Evolutionary conservation across 176 grass and related monocot genomes (phyloP).

Genomic region (Aegilops umbellulata): DNA sequence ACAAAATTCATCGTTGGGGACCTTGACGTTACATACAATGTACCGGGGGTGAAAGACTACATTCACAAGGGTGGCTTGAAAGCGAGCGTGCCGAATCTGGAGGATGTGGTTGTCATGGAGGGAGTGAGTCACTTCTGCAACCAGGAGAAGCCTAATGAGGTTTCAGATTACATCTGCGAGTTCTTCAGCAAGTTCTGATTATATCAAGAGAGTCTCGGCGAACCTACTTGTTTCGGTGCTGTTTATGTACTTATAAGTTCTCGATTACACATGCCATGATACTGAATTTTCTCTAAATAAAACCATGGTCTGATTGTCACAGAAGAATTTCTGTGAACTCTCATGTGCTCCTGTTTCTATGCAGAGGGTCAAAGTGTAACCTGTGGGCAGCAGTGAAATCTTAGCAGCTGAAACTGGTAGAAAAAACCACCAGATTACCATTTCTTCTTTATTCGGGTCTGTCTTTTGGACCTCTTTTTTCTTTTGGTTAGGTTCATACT

Average conservation of each 20-base stretch:
- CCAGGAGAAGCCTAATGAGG: constrained; percentile 71
- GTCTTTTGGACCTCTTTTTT: too few species aligned
- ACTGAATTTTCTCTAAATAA: not conserved
- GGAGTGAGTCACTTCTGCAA: constrained; percentile 71
- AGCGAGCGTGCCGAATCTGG: constrained; percentile 58
- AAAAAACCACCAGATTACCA: not conserved
- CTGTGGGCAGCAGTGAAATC: not conserved
- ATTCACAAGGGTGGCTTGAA: constrained; percentile 72
- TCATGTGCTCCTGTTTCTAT: not conserved
- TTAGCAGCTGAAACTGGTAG: not conserved
- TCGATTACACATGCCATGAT: not conserved
- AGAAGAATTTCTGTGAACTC: not conserved
- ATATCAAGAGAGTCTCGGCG: not conserved
- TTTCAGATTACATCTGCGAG: constrained; percentile 71
- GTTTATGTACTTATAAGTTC: not conserved
- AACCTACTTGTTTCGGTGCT: not conserved
- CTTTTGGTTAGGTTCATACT: too few species aligned
- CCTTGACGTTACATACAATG: constrained; percentile 59
- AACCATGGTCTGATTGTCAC: not conserved
- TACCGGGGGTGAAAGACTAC: constrained; percentile 50
- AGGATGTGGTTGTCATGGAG: constrained; percentile 70
- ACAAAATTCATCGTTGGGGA: constrained; percentile 82
- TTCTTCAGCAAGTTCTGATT: constrained; percentile 72
- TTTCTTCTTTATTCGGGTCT: too few species aligned
- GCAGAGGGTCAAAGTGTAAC: not conserved